Evolutionary conservation across 2,329 filamentous ascomycete genomes (phyloP).

Genomic region (Neopestalotiopsis sp.): DNA sequence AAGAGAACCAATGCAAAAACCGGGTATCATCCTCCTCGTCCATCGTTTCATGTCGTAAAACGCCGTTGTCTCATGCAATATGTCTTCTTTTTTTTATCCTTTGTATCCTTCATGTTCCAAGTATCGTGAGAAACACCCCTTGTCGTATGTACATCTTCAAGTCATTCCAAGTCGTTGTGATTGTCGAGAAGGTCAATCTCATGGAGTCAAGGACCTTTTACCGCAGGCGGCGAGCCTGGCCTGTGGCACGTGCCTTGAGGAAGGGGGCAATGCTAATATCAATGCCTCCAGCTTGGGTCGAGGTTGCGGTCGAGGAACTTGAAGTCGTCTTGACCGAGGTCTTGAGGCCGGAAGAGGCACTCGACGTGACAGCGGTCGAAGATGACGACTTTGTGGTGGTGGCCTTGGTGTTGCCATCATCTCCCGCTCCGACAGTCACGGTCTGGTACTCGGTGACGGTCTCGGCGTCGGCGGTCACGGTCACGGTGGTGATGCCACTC

Average conservation of each 20-base stretch:
- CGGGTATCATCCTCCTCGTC: conserved; percentile 12
- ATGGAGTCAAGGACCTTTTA: neutral
- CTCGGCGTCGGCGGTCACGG: conserved; percentile 46
- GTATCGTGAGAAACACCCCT: neutral
- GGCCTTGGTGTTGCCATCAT: conserved; percentile 10
- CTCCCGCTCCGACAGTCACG: conserved; percentile 36
- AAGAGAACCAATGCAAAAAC: conserved; percentile 1
- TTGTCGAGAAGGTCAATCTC: neutral
- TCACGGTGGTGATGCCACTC: conserved; percentile 45
- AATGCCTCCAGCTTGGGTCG: neutral
- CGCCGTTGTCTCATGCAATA: conserved; percentile 11
- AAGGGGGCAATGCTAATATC: conserved; percentile 31
- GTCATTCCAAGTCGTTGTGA: neutral
- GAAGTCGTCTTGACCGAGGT: conserved; percentile 12
- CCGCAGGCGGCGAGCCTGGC: conserved; percentile 28
- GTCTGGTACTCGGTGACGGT: conserved; percentile 46
- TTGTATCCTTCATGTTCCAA: neutral
- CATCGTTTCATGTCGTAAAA: conserved; percentile 2
- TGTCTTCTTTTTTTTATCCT: neutral
- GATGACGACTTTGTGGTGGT: conserved; percentile 8
- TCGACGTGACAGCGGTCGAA: conserved; percentile 12
- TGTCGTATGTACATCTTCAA: neutral
- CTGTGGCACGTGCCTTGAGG: conserved; percentile 32
- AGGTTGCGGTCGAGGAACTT: neutral
- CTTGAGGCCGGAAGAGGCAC: conserved; percentile 15